Evolutionary conservation across 2,329 filamentous ascomycete genomes (phyloP).

Genomic region (Falciphora oryzae): DNA sequence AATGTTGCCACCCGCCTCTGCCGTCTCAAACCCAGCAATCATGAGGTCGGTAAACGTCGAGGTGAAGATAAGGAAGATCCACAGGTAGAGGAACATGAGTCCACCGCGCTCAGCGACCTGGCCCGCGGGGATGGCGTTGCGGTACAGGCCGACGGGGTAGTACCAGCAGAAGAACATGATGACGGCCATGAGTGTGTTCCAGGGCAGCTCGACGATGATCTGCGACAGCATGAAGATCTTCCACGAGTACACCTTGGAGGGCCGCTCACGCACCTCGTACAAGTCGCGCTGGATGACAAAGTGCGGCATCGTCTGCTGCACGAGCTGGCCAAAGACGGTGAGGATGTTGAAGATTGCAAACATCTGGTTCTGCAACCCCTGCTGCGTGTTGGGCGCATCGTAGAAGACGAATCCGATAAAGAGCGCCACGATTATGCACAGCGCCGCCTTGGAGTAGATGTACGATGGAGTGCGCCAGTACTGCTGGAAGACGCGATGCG

Average conservation of each 20-base stretch:
- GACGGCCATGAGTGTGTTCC: conserved; percentile 59
- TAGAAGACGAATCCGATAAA: conserved; percentile 69
- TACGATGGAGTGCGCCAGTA: conserved; percentile 69
- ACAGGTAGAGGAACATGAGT: conserved; percentile 62
- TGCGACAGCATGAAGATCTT: conserved; percentile 61
- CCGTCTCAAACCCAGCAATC: conserved; percentile 59
- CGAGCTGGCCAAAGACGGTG: conserved; percentile 61
- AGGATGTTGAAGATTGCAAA: conserved; percentile 66
- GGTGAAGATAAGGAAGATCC: conserved; percentile 60
- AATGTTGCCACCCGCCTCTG: conserved; percentile 61
- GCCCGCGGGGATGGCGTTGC: conserved; percentile 48
- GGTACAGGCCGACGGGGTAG: conserved; percentile 61
- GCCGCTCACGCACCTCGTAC: conserved; percentile 65
- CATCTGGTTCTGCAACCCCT: conserved; percentile 66
- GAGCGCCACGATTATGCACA: conserved; percentile 47
- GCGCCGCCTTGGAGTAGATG: conserved; percentile 61
- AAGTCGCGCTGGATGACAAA: conserved; percentile 63
- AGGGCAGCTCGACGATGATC: conserved; percentile 65
- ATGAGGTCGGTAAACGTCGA: conserved; percentile 61
- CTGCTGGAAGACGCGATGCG: conserved; percentile 60
- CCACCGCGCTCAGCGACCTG: conserved; percentile 51
- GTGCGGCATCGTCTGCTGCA: conserved; percentile 64
- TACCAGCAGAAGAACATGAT: conserved; percentile 64
- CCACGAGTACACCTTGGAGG: conserved; percentile 65
- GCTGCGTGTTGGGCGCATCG: conserved; percentile 51